These are phyloP conservation scores for Hypocrella siamensis DNA, from an alignment of 2,329 filamentous ascomycete species.

Conservation along the genomic window DNA sequence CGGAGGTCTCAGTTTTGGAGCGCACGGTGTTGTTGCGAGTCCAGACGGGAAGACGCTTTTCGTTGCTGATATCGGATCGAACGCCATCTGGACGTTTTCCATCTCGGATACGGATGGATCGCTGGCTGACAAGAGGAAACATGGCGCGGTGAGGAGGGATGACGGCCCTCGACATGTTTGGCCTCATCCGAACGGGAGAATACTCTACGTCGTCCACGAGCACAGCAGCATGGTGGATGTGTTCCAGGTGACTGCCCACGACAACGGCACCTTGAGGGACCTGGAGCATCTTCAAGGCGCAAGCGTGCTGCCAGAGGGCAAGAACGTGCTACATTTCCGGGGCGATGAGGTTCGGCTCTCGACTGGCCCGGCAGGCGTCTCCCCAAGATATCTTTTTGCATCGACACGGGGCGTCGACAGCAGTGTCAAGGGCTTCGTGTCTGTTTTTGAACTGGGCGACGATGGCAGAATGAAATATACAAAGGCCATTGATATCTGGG, in stretches of 20 bases:
- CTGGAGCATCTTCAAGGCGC: conserved; percentile 5
- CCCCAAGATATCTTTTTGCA: conserved; percentile 6
- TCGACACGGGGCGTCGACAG: conserved; percentile 5
- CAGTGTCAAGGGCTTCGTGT: conserved; percentile 6
- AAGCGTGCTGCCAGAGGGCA: conserved; percentile 3
- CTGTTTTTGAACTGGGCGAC: conserved; percentile 4
- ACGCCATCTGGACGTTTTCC: conserved; percentile 7
- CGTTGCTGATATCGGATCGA: conserved; percentile 8
- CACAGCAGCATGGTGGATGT: conserved; percentile 9
- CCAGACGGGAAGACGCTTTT: conserved; percentile 6
- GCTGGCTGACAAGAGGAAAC: conserved; percentile 2
- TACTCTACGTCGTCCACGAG: conserved; percentile 8
- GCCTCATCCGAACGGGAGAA: conserved; percentile 7
- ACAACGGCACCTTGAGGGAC: conserved; percentile 1
- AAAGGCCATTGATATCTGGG: conserved; percentile 4
- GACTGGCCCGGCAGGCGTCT: conserved; percentile 1
- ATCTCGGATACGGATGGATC: conserved; percentile 1
- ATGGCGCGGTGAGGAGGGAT: conserved; percentile 4
- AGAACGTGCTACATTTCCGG: conserved; percentile 3
- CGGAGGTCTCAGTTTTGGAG: conserved; percentile 7
- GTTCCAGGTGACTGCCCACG: conserved; percentile 3
- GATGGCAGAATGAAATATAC: conserved; percentile 4
- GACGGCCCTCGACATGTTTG: conserved; percentile 8
- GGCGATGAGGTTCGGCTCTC: conserved; percentile 8
- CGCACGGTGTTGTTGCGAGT: conserved; percentile 7